A percentile compares a stretch with the other conserved stretches of the same genome.
phyloP scores from a whole-genome alignment of 2,329 filamentous ascomycete genomes.

The Truncatella angustata region DNA sequence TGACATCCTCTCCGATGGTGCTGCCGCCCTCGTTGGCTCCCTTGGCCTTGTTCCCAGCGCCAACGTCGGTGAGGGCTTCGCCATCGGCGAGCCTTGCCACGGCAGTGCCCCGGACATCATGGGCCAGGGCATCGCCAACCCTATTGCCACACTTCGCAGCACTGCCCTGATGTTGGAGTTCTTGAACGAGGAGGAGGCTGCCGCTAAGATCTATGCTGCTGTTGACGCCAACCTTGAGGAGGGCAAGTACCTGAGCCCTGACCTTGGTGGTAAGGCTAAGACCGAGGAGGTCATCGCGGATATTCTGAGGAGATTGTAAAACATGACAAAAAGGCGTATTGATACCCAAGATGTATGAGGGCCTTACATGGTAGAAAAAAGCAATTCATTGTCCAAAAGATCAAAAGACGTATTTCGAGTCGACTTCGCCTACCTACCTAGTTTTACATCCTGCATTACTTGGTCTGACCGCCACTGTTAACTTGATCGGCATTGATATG shows the following conservation, averaged over 20 bases:
- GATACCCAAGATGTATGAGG: not conserved
- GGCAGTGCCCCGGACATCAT: constrained; percentile 94
- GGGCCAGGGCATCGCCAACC: constrained; percentile 90
- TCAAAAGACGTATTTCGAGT: no score
- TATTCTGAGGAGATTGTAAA: constrained; percentile 76
- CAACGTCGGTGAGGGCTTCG: constrained; percentile 92
- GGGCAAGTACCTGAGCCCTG: constrained; percentile 78
- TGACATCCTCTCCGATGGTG: constrained; percentile 93
- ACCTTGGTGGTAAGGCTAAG: constrained; percentile 82
- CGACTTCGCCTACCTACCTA: no score
- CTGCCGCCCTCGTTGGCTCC: constrained; percentile 87
- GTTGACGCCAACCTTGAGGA: constrained; percentile 89
- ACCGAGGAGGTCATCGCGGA: constrained; percentile 87
- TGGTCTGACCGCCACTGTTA: no score
- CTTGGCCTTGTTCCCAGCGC: constrained; percentile 91
- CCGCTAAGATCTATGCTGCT: constrained; percentile 84
- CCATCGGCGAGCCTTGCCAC: constrained; percentile 97
- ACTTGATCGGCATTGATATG: no score
- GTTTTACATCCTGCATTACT: no score
- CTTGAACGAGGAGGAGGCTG: constrained; percentile 80
- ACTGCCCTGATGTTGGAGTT: constrained; percentile 97
- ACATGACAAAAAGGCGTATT: not conserved
- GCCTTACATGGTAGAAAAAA: not conserved
- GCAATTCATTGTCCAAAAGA: no score
- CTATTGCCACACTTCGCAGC: constrained; percentile 89